Percentiles rank a stretch among this genome's conserved stretches.
These are phyloP conservation scores for Phytopythium aichiense DNA, from an alignment of 352 stramenopile species.

Conservation along the genomic window DNA sequence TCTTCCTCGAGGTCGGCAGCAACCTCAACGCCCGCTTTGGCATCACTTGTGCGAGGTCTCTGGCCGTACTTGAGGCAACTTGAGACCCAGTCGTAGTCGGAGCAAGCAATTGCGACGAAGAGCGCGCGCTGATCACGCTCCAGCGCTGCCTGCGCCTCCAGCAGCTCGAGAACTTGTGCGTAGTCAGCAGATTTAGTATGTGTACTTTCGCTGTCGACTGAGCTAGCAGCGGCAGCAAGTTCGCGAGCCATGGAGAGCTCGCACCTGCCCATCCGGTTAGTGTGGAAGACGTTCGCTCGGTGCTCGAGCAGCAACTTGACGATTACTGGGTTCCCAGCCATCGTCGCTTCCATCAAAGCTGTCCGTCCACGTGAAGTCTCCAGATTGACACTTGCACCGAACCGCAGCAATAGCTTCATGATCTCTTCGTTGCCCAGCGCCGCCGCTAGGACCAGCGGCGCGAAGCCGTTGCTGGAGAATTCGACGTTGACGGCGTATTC, in stretches of 20 bases:
- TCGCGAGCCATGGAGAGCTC: constrained; percentile 39
- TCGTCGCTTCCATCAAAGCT: constrained; percentile 52
- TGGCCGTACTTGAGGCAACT: constrained; percentile 37
- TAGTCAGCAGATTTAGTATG: not conserved
- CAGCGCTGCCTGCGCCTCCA: constrained; percentile 38
- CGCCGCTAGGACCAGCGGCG: constrained; percentile 44
- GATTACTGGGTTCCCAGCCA: constrained; percentile 40
- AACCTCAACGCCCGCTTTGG: not conserved
- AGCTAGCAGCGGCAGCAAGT: constrained; percentile 9
- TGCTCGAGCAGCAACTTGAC: constrained; percentile 58
- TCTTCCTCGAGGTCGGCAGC: constrained; percentile 12
- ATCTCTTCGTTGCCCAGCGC: constrained; percentile 43
- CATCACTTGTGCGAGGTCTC: constrained; percentile 5
- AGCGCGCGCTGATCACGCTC: constrained; percentile 51
- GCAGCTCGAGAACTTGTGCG: constrained; percentile 29
- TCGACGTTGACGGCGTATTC: constrained; percentile 40
- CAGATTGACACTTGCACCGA: constrained; percentile 64
- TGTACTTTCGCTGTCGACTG: not conserved
- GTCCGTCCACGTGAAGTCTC: constrained; percentile 67
- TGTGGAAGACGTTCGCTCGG: constrained; percentile 52
- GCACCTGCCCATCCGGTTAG: constrained; percentile 54
- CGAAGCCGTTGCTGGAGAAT: constrained; percentile 60
- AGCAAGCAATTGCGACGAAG: constrained; percentile 66
- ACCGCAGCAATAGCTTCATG: constrained; percentile 50
- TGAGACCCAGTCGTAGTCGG: constrained; percentile 57